These are phyloP conservation scores for Aspergillus nidulans DNA, from an alignment of 495 filamentous ascomycete species.

Conservation along the genomic window DNA sequence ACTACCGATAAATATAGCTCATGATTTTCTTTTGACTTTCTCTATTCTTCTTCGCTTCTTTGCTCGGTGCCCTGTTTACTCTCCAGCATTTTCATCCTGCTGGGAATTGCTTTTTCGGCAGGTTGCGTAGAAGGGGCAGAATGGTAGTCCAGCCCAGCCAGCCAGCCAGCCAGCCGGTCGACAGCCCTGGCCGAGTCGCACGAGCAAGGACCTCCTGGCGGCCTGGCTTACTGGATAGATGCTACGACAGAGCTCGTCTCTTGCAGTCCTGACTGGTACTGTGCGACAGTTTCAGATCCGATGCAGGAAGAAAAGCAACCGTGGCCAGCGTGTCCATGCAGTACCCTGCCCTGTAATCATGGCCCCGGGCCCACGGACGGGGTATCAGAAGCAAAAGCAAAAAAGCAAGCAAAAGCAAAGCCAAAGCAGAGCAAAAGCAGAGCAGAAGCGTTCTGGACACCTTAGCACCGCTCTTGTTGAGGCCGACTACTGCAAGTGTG, in stretches of 20 bases:
- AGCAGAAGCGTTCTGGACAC: conserved; percentile 1
- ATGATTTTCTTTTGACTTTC: background rate
- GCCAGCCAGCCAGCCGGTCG: background rate
- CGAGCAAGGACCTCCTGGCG: conserved; percentile 5
- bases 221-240: too few species aligned
- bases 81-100: conserved; percentile 2
- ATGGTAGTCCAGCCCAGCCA: conserved; percentile 2
- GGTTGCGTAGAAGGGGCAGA: conserved; percentile 26
- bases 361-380: too few species aligned
- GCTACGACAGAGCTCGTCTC: background rate
- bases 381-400: background rate
- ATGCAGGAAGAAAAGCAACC: too few species aligned
- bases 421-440: background rate
- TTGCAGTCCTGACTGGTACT: background rate
- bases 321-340: too few species aligned
- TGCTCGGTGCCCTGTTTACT: conserved; percentile 10
- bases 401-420: background rate
- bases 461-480: too few species aligned
- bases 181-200: conserved; percentile 7
- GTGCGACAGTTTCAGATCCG: background rate
- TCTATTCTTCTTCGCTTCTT: conserved; percentile 7
- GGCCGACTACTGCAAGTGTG: conserved; percentile 20
- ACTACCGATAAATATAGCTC: background rate
- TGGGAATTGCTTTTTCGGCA: conserved; percentile 20
- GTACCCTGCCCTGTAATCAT: too few species aligned